These are phyloP conservation scores for Aspergillus sparsus DNA, from an alignment of 495 filamentous ascomycete species.

Conservation along the genomic window DNA sequence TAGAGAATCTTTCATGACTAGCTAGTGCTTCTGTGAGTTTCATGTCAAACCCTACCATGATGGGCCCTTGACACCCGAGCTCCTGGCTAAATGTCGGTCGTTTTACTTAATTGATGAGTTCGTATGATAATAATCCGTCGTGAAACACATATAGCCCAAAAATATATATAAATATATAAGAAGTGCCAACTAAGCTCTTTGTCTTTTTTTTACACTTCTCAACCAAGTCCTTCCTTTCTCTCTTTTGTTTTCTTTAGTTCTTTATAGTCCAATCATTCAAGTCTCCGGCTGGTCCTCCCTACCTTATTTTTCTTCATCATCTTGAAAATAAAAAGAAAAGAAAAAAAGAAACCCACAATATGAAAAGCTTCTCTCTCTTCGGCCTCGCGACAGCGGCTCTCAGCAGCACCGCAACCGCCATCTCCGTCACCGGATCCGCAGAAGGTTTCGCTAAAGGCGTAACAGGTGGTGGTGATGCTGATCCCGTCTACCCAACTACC, in stretches of 20 bases:
- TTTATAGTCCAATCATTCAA: neutral
- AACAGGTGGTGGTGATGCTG: constrained; percentile 43
- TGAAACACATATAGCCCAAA: neutral
- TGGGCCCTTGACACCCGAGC: neutral
- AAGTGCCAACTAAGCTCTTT: neutral
- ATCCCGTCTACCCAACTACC: constrained; percentile 40
- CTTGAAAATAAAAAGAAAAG: no score
- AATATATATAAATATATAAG: constrained; percentile 17
- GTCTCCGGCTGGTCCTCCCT: constrained; percentile 16
- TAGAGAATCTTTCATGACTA: neutral
- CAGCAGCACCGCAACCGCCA: constrained; percentile 23
- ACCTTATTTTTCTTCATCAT: constrained; percentile 14
- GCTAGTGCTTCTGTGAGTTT: no score
- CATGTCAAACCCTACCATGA: neutral
- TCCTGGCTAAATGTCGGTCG: neutral
- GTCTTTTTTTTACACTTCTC: neutral
- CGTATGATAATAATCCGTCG: no score
- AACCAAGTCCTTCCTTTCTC: constrained; percentile 16
- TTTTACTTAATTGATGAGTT: neutral
- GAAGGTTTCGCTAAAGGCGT: constrained; percentile 46
- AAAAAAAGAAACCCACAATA: constrained; percentile 2
- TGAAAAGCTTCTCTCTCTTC: constrained; percentile 23
- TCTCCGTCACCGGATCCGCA: constrained; percentile 39
- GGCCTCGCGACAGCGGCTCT: constrained; percentile 20
- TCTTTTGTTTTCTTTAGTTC: constrained; percentile 11